Percentiles rank a stretch among this genome's conserved stretches.
phyloP scores from a whole-genome alignment of 495 filamentous ascomycete species.

The Neurospora sp. region DNA sequence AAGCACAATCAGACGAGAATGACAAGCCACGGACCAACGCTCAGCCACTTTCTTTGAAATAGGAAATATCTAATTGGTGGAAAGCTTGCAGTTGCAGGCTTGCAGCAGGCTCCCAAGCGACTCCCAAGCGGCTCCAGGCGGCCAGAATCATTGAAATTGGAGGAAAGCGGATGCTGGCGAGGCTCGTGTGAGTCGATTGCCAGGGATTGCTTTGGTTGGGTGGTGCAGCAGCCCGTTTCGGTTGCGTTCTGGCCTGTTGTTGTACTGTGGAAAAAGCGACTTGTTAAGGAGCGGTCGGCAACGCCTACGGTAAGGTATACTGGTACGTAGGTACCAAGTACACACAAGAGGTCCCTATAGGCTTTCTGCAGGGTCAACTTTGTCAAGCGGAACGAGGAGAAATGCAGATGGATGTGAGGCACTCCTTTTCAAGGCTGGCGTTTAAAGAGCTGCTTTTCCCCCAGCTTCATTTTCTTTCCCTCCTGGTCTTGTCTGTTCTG shows the following conservation, averaged over 20 bases:
- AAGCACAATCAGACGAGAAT: conserved; percentile 20
- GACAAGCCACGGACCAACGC: conserved; percentile 15
- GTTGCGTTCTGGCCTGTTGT: background rate
- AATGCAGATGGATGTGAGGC: background rate
- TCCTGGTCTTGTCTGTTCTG: background rate
- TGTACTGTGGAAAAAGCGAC: background rate
- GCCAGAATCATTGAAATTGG: background rate
- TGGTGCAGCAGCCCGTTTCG: background rate
- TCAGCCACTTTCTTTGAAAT: conserved; percentile 23
- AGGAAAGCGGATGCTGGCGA: background rate
- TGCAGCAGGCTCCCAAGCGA: background rate
- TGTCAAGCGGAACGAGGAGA: background rate
- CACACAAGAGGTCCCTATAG: background rate
- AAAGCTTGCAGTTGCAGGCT: background rate
- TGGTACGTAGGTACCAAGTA: background rate
- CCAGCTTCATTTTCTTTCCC: background rate
- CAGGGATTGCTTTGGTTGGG: background rate
- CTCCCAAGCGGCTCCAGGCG: background rate
- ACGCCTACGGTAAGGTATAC: background rate
- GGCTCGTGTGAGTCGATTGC: background rate
- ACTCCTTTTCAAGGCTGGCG: background rate
- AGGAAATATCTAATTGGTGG: conserved; percentile 11
- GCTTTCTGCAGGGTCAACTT: background rate
- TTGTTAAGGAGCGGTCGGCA: background rate
- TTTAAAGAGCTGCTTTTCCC: background rate